Evolutionary conservation across 768 basidiomycete species (phyloP).

Genomic region (Boletus sp.): DNA sequence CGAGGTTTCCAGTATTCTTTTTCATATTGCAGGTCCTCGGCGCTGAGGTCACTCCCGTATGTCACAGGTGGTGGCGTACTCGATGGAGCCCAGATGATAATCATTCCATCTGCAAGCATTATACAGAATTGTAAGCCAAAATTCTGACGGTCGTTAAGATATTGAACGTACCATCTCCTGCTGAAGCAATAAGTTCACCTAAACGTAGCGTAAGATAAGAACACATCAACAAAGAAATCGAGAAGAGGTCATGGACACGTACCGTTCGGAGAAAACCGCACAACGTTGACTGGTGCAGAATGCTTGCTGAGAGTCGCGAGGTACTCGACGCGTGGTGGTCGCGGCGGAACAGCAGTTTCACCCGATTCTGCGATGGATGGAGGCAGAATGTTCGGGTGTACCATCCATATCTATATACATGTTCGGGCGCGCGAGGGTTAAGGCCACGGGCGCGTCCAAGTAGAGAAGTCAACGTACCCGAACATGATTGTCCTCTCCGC

Average conservation of each 20-base stretch:
- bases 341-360: slow-evolving; percentile 35
- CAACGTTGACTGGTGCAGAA: slow-evolving; percentile 93
- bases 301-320: slow-evolving; percentile 91
- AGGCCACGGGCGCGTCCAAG: slow-evolving; percentile 11
- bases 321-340: slow-evolving; percentile 90
- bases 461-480: slow-evolving; percentile 57
- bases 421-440: slow-evolving; percentile 6
- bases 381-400: slow-evolving; percentile 85
- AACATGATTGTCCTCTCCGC: slow-evolving; percentile 95
- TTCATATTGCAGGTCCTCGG: slow-evolving; percentile 82
- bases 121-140: not conserved
- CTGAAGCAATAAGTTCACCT: slow-evolving; percentile 93
- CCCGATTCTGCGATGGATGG: slow-evolving; percentile 45
- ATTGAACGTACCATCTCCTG: slow-evolving; percentile 80
- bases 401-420: slow-evolving; percentile 77
- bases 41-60: slow-evolving; percentile 78
- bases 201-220: not conserved
- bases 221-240: not conserved
- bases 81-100: slow-evolving; percentile 92
- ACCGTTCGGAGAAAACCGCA: slow-evolving; percentile 95
- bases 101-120: slow-evolving; percentile 76
- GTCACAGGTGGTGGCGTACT: slow-evolving; percentile 63
- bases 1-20: slow-evolving; percentile 95
- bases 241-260: slow-evolving; percentile 20
- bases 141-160: not conserved